Evolutionary conservation across 805 yeast genomes (phyloP).

Genomic region (Candida xiaguanensis): DNA sequence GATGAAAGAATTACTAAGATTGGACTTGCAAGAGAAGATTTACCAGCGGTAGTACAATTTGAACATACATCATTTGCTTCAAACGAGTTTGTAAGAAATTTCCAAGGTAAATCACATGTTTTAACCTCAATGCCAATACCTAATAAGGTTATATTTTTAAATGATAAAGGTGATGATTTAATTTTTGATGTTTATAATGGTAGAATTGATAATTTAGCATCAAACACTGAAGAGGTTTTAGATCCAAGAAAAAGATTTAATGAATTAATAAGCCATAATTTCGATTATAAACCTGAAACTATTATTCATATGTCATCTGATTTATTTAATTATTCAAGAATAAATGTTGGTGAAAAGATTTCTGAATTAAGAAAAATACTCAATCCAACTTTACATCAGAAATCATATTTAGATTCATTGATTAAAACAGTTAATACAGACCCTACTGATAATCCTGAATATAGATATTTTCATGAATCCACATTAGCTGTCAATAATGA

Average conservation of each 20-base stretch:
- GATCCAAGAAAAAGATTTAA: constrained; percentile 31
- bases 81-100: constrained; percentile 25
- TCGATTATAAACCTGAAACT: constrained; percentile 1
- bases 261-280: constrained; percentile 11
- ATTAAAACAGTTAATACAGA: not conserved
- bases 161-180: constrained; percentile 23
- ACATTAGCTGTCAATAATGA: constrained; percentile 21
- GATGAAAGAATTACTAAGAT: constrained; percentile 16
- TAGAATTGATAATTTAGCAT: constrained; percentile 11
- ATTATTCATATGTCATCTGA: not conserved
- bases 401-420: constrained; percentile 13
- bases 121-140: constrained; percentile 35
- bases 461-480: constrained; percentile 37
- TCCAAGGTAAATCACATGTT: constrained; percentile 36
- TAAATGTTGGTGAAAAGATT: constrained; percentile 1
- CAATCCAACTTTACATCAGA: constrained; percentile 16
- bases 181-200: constrained; percentile 19
- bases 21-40: constrained; percentile 20
- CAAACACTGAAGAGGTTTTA: constrained; percentile 11
- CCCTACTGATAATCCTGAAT: constrained; percentile 4
- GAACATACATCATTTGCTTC: constrained; percentile 20
- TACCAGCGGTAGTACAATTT: constrained; percentile 38
- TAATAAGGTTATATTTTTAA: constrained; percentile 24
- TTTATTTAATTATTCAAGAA: constrained; percentile 4
- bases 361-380: not conserved